phyloP scores from a whole-genome alignment of 768 basidiomycete genomes.

The Lactarius akahatsu region DNA sequence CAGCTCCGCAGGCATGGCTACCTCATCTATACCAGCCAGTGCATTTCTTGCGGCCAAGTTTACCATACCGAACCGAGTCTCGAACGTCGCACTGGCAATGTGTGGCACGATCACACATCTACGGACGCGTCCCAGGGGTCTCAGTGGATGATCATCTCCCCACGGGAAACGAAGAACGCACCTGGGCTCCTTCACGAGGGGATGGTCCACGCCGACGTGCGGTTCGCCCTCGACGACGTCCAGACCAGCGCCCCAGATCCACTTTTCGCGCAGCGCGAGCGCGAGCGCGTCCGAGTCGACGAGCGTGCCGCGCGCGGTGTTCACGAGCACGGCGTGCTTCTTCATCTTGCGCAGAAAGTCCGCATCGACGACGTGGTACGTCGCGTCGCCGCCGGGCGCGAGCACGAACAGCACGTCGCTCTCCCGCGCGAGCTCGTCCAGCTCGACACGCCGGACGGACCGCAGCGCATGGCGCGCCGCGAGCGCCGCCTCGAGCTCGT shows the following conservation, averaged over 20 bases:
- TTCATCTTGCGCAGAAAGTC: constrained; percentile 83
- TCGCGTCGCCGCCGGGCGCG: constrained; percentile 69
- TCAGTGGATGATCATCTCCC: constrained; percentile 5
- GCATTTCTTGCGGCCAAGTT: constrained; percentile 69
- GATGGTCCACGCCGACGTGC: constrained; percentile 66
- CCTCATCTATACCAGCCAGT: constrained; percentile 53
- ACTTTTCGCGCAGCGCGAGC: constrained; percentile 67
- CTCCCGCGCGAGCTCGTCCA: constrained; percentile 68
- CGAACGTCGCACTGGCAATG: constrained; percentile 84
- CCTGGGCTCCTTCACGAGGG: constrained; percentile 75
- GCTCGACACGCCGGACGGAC: constrained; percentile 53
- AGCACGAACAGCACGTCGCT: constrained; percentile 87
- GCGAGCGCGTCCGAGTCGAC: constrained; percentile 91
- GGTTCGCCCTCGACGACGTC: constrained; percentile 97
- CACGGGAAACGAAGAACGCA: constrained; percentile 35
- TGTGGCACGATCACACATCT: constrained; percentile 87
- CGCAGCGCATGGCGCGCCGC: constrained; percentile 35
- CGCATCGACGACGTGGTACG: constrained; percentile 71
- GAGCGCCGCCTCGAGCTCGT: constrained; percentile 40
- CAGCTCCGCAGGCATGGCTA: constrained; percentile 56
- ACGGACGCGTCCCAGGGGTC: not conserved
- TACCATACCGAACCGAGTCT: constrained; percentile 84
- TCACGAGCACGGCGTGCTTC: constrained; percentile 76
- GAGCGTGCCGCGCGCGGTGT: constrained; percentile 79
- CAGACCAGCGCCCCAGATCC: constrained; percentile 90